A percentile compares a stretch with the other conserved stretches of the same genome.
Evolutionary conservation across 139 green algal genomes (phyloP).

Genomic region (Tetradesmus lagerheimii): DNA sequence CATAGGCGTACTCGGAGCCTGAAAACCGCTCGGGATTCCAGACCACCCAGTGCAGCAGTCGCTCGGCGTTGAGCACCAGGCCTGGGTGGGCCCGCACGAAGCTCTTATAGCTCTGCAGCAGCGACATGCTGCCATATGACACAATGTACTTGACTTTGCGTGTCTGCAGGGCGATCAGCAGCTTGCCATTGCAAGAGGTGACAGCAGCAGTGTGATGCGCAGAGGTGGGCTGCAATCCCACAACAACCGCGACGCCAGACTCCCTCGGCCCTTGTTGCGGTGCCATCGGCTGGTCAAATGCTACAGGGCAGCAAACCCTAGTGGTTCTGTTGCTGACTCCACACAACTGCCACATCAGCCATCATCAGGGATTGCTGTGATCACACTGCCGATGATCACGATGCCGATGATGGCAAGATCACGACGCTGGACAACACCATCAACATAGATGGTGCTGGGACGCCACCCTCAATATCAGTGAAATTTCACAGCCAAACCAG

Average conservation of each 20-base stretch:
- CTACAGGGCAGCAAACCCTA: background rate
- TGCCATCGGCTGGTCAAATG: background rate
- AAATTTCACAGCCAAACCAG: too few species aligned
- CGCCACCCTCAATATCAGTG: too few species aligned
- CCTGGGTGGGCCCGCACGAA: constrained; percentile 60
- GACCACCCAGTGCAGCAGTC: constrained; percentile 52
- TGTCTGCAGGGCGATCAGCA: background rate
- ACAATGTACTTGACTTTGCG: too few species aligned
- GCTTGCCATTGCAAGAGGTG: background rate
- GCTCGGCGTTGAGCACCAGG: constrained; percentile 61
- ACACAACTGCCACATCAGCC: background rate
- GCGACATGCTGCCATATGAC: background rate
- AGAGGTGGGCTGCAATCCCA: too few species aligned
- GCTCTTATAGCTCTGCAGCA: constrained; percentile 54
- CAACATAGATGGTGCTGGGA: too few species aligned
- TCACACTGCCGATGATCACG: too few species aligned
- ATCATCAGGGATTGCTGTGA: background rate
- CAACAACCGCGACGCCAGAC: too few species aligned
- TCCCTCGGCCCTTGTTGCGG: too few species aligned
- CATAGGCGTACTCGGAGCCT: constrained; percentile 55
- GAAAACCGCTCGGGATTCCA: constrained; percentile 51
- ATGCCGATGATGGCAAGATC: too few species aligned
- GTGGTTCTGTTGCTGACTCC: constrained; percentile 4
- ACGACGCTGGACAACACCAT: too few species aligned
- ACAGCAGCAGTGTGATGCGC: background rate